Conservation (phyloP, 305 asterid genomes). For the Stenogyne calaminthoides region DNA sequence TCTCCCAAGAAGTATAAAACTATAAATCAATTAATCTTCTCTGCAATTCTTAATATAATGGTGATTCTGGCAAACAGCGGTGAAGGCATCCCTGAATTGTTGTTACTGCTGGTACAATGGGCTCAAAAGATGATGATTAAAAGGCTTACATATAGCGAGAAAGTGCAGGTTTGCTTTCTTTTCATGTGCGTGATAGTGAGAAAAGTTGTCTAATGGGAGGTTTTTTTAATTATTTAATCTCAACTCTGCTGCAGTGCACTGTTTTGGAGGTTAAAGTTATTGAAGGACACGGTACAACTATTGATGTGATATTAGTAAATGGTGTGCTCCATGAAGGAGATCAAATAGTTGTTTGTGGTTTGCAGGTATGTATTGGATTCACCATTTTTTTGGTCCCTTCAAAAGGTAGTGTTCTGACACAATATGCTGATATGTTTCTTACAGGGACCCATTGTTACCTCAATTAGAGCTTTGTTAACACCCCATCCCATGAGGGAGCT, state of each 20-base stretch:
- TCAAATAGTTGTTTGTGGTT: conserved; percentile 93
- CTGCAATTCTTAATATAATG: conserved; percentile 21
- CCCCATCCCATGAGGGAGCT: conserved; percentile 99
- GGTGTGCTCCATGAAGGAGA: conserved; percentile 99
- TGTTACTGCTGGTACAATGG: conserved; percentile 86
- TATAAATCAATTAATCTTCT: conserved; percentile 6
- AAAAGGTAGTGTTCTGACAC: conserved; percentile 8
- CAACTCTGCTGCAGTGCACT: conserved; percentile 69
- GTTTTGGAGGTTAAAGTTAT: conserved; percentile 97
- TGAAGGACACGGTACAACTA: conserved; percentile 98
- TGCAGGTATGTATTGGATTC: conserved; percentile 61
- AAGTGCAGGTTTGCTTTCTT: conserved; percentile 68
- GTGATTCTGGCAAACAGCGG: conserved; percentile 60
- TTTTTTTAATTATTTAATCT: conserved; percentile 21
- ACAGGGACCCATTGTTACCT: conserved; percentile 87
- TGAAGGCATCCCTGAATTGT: conserved; percentile 91
- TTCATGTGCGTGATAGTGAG: conserved; percentile 30
- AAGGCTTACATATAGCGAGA: conserved; percentile 78
- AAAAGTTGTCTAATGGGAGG: background rate
- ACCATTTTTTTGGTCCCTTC: conserved; percentile 15
- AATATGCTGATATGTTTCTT: conserved; percentile 20
- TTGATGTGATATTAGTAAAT: conserved; percentile 90
- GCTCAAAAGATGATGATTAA: conserved; percentile 87
- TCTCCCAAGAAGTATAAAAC: conserved; percentile 7
- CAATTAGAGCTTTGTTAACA: conserved; percentile 89